These are phyloP conservation scores for Vachellia collinsii DNA, from an alignment of 306 rosid species.

Conservation along the genomic window DNA sequence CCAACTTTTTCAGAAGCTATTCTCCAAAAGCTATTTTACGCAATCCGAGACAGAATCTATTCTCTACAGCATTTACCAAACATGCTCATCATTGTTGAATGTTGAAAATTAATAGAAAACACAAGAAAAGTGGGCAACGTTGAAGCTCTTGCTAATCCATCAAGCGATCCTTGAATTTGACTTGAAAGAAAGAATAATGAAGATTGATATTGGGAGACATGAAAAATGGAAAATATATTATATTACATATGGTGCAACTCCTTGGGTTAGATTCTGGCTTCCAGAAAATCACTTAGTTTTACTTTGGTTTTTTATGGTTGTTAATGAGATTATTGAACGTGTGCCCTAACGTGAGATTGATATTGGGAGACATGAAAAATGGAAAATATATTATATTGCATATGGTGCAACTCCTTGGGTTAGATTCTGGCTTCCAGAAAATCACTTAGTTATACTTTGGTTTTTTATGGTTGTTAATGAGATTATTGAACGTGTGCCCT, in stretches of 20 bases:
- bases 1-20: too few relatives aligned
- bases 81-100: slow-evolving; percentile 7
- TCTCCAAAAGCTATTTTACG: too few relatives aligned
- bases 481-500: slow-evolving; percentile 19
- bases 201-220: slow-evolving; percentile 4
- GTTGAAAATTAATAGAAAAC: neutral
- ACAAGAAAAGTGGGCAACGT: neutral
- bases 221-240: slow-evolving; percentile 21
- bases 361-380: slow-evolving; percentile 25
- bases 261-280: slow-evolving; percentile 11
- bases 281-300: slow-evolving; percentile 16
- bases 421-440: slow-evolving; percentile 12
- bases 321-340: slow-evolving; percentile 3
- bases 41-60: too few relatives aligned
- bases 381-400: slow-evolving; percentile 11
- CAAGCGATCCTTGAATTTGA: neutral
- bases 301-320: slow-evolving; percentile 14
- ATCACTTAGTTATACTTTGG: slow-evolving; percentile 6
- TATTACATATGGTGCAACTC: slow-evolving; percentile 17
- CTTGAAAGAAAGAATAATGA: slow-evolving; percentile 10
- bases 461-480: slow-evolving; percentile 16
- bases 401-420: slow-evolving; percentile 14
- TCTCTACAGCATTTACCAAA: too few relatives aligned
- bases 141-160: slow-evolving; percentile 2
- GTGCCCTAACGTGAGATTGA: slow-evolving; percentile 3